These are phyloP conservation scores for Phlebiopsis flavidoalba DNA, from an alignment of 768 basidiomycete species.

Conservation along the genomic window DNA sequence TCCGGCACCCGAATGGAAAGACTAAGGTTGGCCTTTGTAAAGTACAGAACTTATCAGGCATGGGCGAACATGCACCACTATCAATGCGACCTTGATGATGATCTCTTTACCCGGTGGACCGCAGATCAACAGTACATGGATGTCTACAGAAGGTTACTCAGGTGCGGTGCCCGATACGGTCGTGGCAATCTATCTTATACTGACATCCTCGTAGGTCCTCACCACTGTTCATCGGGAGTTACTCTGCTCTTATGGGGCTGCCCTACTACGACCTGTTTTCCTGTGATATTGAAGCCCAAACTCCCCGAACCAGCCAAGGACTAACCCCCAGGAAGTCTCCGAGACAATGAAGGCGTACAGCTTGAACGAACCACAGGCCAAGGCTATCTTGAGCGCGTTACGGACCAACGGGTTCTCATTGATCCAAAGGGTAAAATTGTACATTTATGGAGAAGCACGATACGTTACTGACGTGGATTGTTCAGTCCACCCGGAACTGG, in stretches of 20 bases:
- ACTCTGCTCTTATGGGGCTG: constrained; percentile 76
- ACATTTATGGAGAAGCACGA: background rate
- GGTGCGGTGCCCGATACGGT: constrained; percentile 43
- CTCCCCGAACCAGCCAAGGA: constrained; percentile 40
- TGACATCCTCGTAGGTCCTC: constrained; percentile 48
- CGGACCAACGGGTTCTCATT: constrained; percentile 73
- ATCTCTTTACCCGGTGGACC: constrained; percentile 51
- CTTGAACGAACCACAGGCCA: constrained; percentile 93
- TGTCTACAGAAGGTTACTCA: constrained; percentile 74
- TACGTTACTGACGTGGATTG: background rate
- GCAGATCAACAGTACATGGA: constrained; percentile 63
- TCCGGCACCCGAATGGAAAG: constrained; percentile 52
- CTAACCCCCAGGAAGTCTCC: constrained; percentile 48
- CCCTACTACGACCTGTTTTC: constrained; percentile 76
- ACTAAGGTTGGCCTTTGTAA: constrained; percentile 68
- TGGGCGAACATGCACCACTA: constrained; percentile 35
- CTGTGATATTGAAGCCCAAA: constrained; percentile 66
- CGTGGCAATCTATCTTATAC: background rate
- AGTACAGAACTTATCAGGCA: constrained; percentile 48
- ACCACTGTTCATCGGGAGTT: constrained; percentile 92
- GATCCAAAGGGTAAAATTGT: constrained; percentile 88
- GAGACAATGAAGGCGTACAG: constrained; percentile 63
- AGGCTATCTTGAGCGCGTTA: constrained; percentile 76
- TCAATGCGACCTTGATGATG: constrained; percentile 58
- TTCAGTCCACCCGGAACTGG: constrained; percentile 95